Evolutionary conservation across 2,329 filamentous ascomycete genomes (phyloP).

Genomic region (Dactylellina parvicollis): DNA sequence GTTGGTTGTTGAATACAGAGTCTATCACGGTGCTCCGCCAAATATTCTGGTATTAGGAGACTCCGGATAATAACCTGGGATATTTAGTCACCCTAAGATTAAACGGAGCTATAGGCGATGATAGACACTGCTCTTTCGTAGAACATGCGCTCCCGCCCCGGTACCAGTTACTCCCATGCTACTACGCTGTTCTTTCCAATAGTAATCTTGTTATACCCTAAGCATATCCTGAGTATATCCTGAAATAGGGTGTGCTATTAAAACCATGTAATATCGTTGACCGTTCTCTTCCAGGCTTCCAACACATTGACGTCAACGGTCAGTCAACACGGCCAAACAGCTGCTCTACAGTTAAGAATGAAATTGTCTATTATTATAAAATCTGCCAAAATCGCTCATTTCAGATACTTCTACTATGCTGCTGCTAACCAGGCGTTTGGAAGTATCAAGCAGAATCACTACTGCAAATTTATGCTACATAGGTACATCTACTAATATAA

Average conservation of each 20-base stretch:
- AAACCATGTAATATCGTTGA: slow-evolving; percentile 65
- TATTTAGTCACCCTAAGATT: background rate
- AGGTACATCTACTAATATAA: no score
- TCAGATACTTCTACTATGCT: background rate
- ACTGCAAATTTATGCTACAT: no score
- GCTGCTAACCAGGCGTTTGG: background rate
- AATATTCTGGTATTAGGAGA: slow-evolving; percentile 69
- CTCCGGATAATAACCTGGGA: slow-evolving; percentile 72
- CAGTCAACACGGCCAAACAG: slow-evolving; percentile 68
- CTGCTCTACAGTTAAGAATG: slow-evolving; percentile 66
- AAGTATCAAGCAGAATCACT: no score
- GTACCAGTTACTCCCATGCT: slow-evolving; percentile 56
- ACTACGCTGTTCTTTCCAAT: slow-evolving; percentile 63
- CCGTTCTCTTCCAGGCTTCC: slow-evolving; percentile 66
- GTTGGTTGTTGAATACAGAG: slow-evolving; percentile 69
- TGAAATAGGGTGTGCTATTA: slow-evolving; percentile 64
- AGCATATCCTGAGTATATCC: slow-evolving; percentile 63
- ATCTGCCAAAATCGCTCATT: slow-evolving; percentile 55
- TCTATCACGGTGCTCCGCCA: slow-evolving; percentile 69
- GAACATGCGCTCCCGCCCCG: slow-evolving; percentile 58
- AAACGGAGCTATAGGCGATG: slow-evolving; percentile 25
- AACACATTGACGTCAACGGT: slow-evolving; percentile 68
- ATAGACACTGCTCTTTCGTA: slow-evolving; percentile 49
- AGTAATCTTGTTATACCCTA: slow-evolving; percentile 66
- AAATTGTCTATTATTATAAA: slow-evolving; percentile 62